Evolutionary conservation across 2,329 filamentous ascomycete genomes (phyloP).

Genomic region (Colletotrichum cordylinicola): DNA sequence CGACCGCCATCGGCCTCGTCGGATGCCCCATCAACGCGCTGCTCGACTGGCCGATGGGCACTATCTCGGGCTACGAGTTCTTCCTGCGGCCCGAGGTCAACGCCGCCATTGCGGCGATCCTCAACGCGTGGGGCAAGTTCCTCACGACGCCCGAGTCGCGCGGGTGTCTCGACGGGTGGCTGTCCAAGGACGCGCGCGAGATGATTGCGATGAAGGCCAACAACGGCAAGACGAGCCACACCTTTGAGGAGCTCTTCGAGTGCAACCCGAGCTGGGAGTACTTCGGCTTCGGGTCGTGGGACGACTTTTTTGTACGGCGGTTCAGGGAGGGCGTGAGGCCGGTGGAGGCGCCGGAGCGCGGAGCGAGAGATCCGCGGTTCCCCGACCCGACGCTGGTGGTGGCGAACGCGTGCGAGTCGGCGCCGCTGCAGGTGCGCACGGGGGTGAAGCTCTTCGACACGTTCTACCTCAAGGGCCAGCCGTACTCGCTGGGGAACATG

Average conservation of each 20-base stretch:
- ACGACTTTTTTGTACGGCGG: constrained; percentile 70
- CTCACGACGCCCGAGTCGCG: constrained; percentile 30
- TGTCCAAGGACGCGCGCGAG: constrained; percentile 17
- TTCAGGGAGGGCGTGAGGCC: constrained; percentile 62
- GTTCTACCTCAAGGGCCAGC: constrained; percentile 75
- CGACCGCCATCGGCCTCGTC: constrained; percentile 43
- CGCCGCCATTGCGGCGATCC: constrained; percentile 52
- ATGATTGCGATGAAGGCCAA: constrained; percentile 43
- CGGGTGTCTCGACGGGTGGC: constrained; percentile 22
- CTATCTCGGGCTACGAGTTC: constrained; percentile 55
- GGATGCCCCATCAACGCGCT: constrained; percentile 63
- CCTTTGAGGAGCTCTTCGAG: constrained; percentile 65
- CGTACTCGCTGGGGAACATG: constrained; percentile 71
- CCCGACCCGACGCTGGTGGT: constrained; percentile 42
- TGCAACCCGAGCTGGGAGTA: constrained; percentile 61
- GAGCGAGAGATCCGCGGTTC: constrained; percentile 21
- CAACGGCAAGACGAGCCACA: constrained; percentile 41
- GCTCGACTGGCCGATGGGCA: constrained; percentile 65
- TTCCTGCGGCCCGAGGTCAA: constrained; percentile 61
- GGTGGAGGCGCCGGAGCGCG: constrained; percentile 60
- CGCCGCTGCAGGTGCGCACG: constrained; percentile 56
- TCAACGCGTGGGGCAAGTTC: constrained; percentile 47
- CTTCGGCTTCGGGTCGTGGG: constrained; percentile 71
- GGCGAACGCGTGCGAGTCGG: constrained; percentile 70
- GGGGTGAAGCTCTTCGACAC: constrained; percentile 60